These are phyloP conservation scores for Zygosaccharomyces kombuchaensis DNA, from an alignment of 805 yeast genomes.

Conservation along the genomic window DNA sequence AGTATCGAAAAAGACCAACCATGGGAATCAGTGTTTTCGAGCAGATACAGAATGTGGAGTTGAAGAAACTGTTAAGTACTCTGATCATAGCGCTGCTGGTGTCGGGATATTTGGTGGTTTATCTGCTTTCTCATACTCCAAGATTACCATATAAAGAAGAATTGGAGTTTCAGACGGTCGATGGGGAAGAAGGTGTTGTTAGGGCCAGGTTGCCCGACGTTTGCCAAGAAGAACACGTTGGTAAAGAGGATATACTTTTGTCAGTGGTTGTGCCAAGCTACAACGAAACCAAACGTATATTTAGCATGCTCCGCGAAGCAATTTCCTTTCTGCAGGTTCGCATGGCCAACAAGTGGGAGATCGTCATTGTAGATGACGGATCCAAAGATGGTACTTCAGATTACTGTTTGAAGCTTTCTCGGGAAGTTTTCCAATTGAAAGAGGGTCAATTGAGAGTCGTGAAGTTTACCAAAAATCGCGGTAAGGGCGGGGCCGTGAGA, in stretches of 20 bases:
- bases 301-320: constrained; percentile 67
- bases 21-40: constrained; percentile 6
- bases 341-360: constrained; percentile 46
- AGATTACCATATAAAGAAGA: constrained; percentile 53
- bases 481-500: constrained; percentile 95
- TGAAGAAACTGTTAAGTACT: constrained; percentile 12
- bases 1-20: not conserved
- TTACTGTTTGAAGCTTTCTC: constrained; percentile 60
- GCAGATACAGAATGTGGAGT: constrained; percentile 12
- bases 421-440: constrained; percentile 40
- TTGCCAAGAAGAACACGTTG: constrained; percentile 10
- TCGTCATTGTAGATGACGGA: constrained; percentile 88
- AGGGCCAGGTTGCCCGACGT: constrained; percentile 29
- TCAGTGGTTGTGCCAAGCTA: constrained; percentile 91
- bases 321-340: constrained; percentile 46
- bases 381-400: constrained; percentile 75
- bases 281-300: constrained; percentile 74
- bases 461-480: constrained; percentile 71
- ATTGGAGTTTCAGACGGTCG: constrained; percentile 49
- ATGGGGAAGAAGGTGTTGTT: constrained; percentile 27
- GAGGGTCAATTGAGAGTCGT: constrained; percentile 68
- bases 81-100: constrained; percentile 9
- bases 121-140: constrained; percentile 59
- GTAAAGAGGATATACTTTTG: constrained; percentile 44
- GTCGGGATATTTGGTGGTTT: constrained; percentile 39